Evolutionary conservation across 1,139 yeast genomes (phyloP).

Genomic region (Yamadazyma oceani): DNA sequence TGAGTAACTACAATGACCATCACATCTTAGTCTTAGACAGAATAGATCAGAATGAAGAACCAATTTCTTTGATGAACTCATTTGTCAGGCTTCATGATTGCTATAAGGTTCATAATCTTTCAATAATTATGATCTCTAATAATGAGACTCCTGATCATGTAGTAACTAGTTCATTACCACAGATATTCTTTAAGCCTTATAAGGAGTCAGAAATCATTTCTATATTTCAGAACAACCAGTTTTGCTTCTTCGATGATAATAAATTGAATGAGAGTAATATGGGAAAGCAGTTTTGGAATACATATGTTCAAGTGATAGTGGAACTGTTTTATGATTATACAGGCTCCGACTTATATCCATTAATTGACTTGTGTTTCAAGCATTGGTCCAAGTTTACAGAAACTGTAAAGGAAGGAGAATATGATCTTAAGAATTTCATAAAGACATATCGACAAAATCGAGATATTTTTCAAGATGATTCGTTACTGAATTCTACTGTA

Average conservation of each 20-base stretch:
- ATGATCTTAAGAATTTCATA: conserved; percentile 40
- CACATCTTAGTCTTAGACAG: conserved; percentile 62
- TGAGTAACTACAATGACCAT: conserved; percentile 31
- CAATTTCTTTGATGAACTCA: conserved; percentile 44
- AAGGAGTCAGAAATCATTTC: conserved; percentile 37
- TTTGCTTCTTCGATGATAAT: conserved; percentile 26
- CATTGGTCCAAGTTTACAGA: conserved; percentile 55
- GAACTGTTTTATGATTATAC: conserved; percentile 53
- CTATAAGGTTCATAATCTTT: conserved; percentile 29
- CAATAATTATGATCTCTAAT: conserved; percentile 33
- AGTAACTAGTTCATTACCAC: conserved; percentile 50
- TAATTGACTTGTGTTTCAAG: conserved; percentile 41
- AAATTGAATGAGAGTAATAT: conserved; percentile 23
- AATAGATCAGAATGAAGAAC: conserved; percentile 53
- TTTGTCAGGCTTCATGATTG: conserved; percentile 50
- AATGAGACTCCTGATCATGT: conserved; percentile 49
- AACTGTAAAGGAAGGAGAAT: conserved; percentile 36
- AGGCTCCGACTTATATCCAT: conserved; percentile 49
- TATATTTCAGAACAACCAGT: conserved; percentile 32
- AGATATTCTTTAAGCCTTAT: conserved; percentile 48
- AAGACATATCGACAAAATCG: conserved; percentile 46
- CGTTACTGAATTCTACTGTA: conserved; percentile 36
- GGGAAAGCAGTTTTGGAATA: conserved; percentile 43
- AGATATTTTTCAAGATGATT: conserved; percentile 41
- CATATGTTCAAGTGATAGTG: conserved; percentile 49